These are phyloP conservation scores for Candida incommunis DNA, from an alignment of 805 yeast genomes.

Conservation along the genomic window DNA sequence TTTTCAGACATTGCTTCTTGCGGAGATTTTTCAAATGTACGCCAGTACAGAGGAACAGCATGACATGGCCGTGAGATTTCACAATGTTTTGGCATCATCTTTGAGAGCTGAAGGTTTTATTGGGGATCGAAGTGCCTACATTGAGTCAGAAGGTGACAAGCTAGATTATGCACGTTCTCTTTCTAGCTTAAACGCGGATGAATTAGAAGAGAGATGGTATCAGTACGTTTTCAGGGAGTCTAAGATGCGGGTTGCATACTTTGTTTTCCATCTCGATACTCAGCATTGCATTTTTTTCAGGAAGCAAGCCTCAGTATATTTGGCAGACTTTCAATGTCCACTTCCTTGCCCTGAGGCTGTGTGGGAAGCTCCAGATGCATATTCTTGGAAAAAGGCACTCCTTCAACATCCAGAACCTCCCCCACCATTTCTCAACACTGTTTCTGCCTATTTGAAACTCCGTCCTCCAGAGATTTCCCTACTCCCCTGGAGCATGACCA, in stretches of 20 bases:
- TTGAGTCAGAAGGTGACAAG: too few relatives aligned
- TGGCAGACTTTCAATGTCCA: not conserved
- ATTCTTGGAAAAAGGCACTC: constrained; percentile 7
- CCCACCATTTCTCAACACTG: constrained; percentile 10
- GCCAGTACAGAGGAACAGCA: constrained; percentile 14
- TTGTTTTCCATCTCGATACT: not conserved
- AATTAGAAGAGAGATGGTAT: not conserved
- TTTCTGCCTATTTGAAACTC: constrained; percentile 9
- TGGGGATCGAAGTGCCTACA: too few relatives aligned
- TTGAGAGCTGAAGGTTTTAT: constrained; percentile 11
- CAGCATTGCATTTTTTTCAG: not conserved
- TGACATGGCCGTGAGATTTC: constrained; percentile 13
- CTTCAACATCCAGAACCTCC: constrained; percentile 6
- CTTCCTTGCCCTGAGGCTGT: not conserved
- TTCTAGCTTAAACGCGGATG: not conserved
- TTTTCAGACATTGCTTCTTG: constrained; percentile 45
- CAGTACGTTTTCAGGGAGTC: not conserved
- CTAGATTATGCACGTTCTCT: not conserved
- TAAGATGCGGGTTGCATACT: not conserved
- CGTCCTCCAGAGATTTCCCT: constrained; percentile 6
- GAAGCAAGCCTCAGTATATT: not conserved
- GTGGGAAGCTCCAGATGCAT: constrained; percentile 4
- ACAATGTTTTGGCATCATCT: constrained; percentile 13
- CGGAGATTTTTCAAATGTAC: constrained; percentile 47
- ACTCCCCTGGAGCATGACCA: constrained; percentile 17